Evolutionary conservation across 1,284 basidiomycete species (phyloP), one percentile per base, ranked within the genome.

Genomic region (Ceratobasidium sp.): DNA sequence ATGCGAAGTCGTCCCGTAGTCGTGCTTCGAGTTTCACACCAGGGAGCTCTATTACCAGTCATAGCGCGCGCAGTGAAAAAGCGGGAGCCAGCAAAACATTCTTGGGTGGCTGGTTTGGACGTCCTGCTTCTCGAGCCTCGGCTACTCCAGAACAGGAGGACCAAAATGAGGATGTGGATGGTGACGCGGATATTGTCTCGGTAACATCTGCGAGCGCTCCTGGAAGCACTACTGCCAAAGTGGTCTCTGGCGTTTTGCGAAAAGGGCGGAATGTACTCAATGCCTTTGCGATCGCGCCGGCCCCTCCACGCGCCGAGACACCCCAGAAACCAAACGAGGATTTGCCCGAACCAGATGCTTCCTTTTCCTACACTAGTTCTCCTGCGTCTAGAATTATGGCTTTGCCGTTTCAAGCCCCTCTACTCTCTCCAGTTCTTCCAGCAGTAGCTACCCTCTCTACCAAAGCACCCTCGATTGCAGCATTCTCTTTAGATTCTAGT

Each of bases 351-450:
- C n/a, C 40, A 47, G 52, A 67, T 34, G 29, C 38, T 17, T 32
- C 32, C 2, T 25, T 55, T 22, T 67, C 64, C 1, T 55, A 67
- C 17, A 20, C 52, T 1, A 43, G 64, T 42, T 67, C 64, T 20
- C 64, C 64, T n/a, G 53, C 40, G 12, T 54, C 64, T 7, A 67
- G 53, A 47, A 42, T 55, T 42, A n/a, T 35, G 10, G 34, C 64
- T 13, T 42, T 67, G n/a, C 64, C 64, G 8, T 67, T 67, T 38
- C 64, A 67, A 38, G 40, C 64, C 6, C 64, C 47, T 70, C 22
- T 75, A 31, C 71, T 73, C n/a, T 76, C 77, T 8, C 76, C 75
- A 2, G 65, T 73, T 69, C 29, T 71, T 75, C 57, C 68, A 73
- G 25, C 73, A 74, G 12, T 72, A 72, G 15, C 73, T 72, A 10